These are phyloP conservation scores for Diplosphaera chodatii DNA, from an alignment of 139 green algal species.

Conservation along the genomic window DNA sequence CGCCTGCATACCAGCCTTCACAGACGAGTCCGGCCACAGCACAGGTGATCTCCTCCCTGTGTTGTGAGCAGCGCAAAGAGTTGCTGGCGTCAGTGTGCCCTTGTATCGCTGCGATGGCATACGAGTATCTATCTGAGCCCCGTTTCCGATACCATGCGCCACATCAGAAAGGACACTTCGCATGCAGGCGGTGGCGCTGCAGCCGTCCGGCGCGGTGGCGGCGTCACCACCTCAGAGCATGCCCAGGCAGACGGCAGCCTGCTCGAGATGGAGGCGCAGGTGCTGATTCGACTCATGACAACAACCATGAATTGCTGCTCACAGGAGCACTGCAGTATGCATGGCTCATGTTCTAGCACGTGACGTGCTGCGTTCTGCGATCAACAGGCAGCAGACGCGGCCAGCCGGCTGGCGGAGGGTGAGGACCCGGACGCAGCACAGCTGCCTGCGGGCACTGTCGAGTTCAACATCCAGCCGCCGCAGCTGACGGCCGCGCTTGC, in stretches of 20 bases:
- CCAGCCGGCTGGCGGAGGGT: constrained; percentile 5
- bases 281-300: no score
- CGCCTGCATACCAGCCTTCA: constrained; percentile 85
- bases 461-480: constrained; percentile 66
- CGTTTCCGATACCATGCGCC: no score
- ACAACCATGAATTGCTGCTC: no score
- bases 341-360: no score
- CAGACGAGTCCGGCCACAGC: constrained; percentile 48
- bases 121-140: no score
- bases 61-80: no score
- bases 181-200: constrained; percentile 20
- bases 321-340: no score
- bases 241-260: constrained; percentile 45
- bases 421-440: constrained; percentile 22
- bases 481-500: constrained; percentile 67
- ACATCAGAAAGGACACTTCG: background rate
- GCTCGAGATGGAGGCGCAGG: background rate
- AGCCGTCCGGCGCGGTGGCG: constrained; percentile 32
- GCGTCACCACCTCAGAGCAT: constrained; percentile 66
- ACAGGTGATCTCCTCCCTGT: constrained; percentile 19
- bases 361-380: no score
- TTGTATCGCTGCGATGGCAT: no score
- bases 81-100: no score
- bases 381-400: constrained; percentile 8
- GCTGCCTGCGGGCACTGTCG: constrained; percentile 41